These are phyloP conservation scores for Diaporthe amygdali DNA, from an alignment of 2,329 filamentous ascomycete species.

Conservation along the genomic window DNA sequence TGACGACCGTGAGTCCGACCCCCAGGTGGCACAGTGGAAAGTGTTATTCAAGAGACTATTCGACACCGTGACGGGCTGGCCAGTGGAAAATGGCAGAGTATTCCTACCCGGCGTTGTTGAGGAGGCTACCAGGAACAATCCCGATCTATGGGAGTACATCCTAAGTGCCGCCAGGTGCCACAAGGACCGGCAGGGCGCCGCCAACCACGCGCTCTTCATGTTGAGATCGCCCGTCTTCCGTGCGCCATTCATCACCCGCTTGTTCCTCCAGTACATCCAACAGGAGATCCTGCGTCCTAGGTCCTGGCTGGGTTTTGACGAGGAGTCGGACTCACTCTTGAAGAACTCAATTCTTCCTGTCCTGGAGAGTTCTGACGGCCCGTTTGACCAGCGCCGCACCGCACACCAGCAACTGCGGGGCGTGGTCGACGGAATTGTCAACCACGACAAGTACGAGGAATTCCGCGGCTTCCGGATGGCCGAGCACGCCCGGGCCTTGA, in stretches of 20 bases:
- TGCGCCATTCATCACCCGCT: conserved; percentile 42
- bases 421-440: conserved; percentile 39
- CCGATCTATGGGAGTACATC: conserved; percentile 42
- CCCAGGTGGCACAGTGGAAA: conserved; percentile 19
- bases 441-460: conserved; percentile 33
- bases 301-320: conserved; percentile 39
- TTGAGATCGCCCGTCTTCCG: conserved; percentile 37
- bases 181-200: conserved; percentile 30
- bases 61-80: conserved; percentile 32
- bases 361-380: conserved; percentile 27
- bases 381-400: conserved; percentile 37
- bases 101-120: conserved; percentile 28
- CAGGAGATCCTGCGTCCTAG: conserved; percentile 38
- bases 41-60: conserved; percentile 20
- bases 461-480: conserved; percentile 32
- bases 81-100: conserved; percentile 28
- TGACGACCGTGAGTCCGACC: conserved; percentile 13
- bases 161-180: conserved; percentile 36
- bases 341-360: conserved; percentile 22
- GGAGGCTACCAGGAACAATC: conserved; percentile 27
- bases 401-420: conserved; percentile 42
- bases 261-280: conserved; percentile 42
- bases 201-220: conserved; percentile 38
- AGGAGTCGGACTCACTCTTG: conserved; percentile 31
- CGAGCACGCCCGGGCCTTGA: conserved; percentile 31